Evolutionary conservation across 768 basidiomycete species (phyloP).

Genomic region (Ephemerocybe angulata): DNA sequence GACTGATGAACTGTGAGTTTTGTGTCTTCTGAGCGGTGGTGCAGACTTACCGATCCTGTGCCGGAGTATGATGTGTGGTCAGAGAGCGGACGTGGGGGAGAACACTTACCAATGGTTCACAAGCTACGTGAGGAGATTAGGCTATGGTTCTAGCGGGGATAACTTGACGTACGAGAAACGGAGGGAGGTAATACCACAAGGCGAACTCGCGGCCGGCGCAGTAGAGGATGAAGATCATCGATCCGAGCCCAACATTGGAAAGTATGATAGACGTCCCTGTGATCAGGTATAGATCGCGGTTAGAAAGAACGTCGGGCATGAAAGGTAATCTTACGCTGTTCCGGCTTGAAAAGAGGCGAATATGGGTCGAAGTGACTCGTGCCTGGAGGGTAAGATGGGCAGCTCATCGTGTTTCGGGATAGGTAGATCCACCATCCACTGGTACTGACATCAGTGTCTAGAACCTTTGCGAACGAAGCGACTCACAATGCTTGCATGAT

Average conservation of each 20-base stretch:
- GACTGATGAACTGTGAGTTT: conserved; percentile 23
- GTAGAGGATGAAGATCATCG: conserved; percentile 24
- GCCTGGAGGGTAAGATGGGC: conserved; percentile 43
- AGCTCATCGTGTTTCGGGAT: conserved; percentile 43
- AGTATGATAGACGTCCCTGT: conserved; percentile 38
- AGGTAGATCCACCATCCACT: conserved; percentile 39
- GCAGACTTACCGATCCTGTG: conserved; percentile 30
- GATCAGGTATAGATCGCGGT: conserved; percentile 5
- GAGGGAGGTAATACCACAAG: conserved; percentile 34
- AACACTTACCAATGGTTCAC: conserved; percentile 40
- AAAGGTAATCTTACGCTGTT: conserved; percentile 28
- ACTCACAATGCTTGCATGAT: conserved; percentile 46
- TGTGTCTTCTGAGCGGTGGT: background rate
- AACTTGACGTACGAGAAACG: conserved; percentile 38
- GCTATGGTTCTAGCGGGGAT: no score
- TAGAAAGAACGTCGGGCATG: no score
- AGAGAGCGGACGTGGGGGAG: background rate
- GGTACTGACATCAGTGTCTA: background rate
- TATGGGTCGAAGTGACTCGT: conserved; percentile 41
- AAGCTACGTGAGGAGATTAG: conserved; percentile 23
- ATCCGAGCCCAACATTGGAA: conserved; percentile 25
- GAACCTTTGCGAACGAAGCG: conserved; percentile 10
- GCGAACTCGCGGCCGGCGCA: conserved; percentile 24
- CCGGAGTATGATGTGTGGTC: background rate
- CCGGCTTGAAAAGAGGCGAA: conserved; percentile 39